Conservation (phyloP, 306 rosid species). For the Vicia sativa region DNA sequence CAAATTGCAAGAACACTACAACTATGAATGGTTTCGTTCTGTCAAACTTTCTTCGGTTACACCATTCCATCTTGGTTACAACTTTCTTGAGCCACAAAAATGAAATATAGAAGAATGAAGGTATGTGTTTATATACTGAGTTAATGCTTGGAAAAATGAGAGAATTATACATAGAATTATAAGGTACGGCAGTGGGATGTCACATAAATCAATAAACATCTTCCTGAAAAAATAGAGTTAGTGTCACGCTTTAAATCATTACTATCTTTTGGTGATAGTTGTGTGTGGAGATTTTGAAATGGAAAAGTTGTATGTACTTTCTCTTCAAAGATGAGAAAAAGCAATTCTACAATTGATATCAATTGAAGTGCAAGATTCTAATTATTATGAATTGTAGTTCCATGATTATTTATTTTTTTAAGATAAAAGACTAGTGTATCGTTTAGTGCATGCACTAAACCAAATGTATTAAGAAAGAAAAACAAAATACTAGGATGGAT, state of each 20-base stretch:
- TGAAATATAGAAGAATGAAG: conserved; percentile 23
- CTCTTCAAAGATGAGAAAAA: conserved; percentile 19
- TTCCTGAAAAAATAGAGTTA: conserved; percentile 21
- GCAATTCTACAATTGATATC: background rate
- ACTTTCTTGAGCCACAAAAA: conserved; percentile 44
- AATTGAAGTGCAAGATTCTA: too few relatives aligned
- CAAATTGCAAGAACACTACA: conserved; percentile 86
- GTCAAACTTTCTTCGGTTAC: conserved; percentile 29
- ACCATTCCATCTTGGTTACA: conserved; percentile 43
- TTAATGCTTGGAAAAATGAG: background rate
- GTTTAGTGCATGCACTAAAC: too few relatives aligned
- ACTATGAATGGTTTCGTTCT: conserved; percentile 69
- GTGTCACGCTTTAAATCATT: conserved; percentile 49
- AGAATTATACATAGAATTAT: too few relatives aligned
- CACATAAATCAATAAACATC: conserved; percentile 27
- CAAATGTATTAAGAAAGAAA: too few relatives aligned
- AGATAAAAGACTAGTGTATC: too few relatives aligned
- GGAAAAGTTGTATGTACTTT: conserved; percentile 10
- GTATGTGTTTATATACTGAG: conserved; percentile 31
- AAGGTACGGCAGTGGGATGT: too few relatives aligned
- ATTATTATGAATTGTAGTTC: too few relatives aligned
- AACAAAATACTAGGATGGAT: too few relatives aligned
- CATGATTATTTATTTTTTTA: too few relatives aligned
- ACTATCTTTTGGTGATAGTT: conserved; percentile 43
- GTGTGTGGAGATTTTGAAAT: conserved; percentile 20